A percentile compares a stretch with the other conserved stretches of the same genome.
phyloP scores from a whole-genome alignment of 495 filamentous ascomycete genomes.

The Staphylotrichum tortipilum region DNA sequence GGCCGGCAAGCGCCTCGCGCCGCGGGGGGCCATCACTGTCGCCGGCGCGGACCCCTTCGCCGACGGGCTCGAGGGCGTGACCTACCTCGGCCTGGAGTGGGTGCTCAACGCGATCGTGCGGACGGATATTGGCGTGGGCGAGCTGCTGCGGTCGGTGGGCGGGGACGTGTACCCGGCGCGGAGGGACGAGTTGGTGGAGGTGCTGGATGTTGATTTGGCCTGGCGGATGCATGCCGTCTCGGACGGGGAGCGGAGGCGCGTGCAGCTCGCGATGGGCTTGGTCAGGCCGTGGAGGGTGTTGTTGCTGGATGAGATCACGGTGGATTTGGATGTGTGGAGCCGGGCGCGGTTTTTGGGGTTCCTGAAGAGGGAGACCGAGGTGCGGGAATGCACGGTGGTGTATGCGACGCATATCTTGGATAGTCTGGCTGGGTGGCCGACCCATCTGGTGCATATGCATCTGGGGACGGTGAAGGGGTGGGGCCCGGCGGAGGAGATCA shows the following conservation, averaged over 20 bases:
- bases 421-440: conserved; percentile 86
- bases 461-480: conserved; percentile 76
- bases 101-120: conserved; percentile 96
- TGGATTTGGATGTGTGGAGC: conserved; percentile 84
- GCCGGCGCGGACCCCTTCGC: conserved; percentile 86
- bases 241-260: conserved; percentile 82
- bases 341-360: conserved; percentile 80
- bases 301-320: conserved; percentile 93
- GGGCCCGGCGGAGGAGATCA: conserved; percentile 55
- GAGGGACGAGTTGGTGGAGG: conserved; percentile 73
- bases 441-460: conserved; percentile 91
- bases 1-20: conserved; percentile 89
- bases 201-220: conserved; percentile 81
- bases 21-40: conserved; percentile 59
- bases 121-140: conserved; percentile 83
- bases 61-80: conserved; percentile 78
- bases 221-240: conserved; percentile 95
- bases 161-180: conserved; percentile 73
- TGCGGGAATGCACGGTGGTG: conserved; percentile 76
- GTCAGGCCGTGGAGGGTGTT: conserved; percentile 87
- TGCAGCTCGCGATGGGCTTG: conserved; percentile 94
- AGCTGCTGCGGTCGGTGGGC: conserved; percentile 76
- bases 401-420: conserved; percentile 98
- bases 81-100: conserved; percentile 96
- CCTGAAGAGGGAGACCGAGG: conserved; percentile 77